Percentiles rank a stretch among this genome's conserved stretches.
Conservation (phyloP, 352 stramenopile genomes). For the Phytophthora agathidicida region DNA sequence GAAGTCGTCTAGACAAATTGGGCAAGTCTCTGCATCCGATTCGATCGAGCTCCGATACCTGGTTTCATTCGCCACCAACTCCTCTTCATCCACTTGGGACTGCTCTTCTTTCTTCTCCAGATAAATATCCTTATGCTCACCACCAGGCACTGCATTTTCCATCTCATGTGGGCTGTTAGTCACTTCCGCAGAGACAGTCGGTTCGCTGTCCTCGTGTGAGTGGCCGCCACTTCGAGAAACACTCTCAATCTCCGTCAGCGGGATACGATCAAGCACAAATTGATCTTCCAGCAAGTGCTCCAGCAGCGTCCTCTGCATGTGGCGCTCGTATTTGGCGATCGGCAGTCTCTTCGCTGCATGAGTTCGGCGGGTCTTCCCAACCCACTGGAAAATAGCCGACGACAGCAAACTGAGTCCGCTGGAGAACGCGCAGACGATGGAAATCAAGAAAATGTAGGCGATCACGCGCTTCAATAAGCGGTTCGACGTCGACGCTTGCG, state of each 20-base stretch:
- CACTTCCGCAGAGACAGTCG: conserved; percentile 1
- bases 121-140: conserved; percentile 14
- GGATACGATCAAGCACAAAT: conserved; percentile 57
- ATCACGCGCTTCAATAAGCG: conserved; percentile 70
- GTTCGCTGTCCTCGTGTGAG: background rate
- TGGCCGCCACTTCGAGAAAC: conserved; percentile 7
- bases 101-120: conserved; percentile 12
- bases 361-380: conserved; percentile 66
- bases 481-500: conserved; percentile 58
- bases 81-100: conserved; percentile 3
- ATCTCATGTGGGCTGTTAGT: conserved; percentile 3
- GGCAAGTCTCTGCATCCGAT: conserved; percentile 55
- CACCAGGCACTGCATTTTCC: background rate
- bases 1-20: conserved; percentile 85
- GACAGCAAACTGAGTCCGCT: conserved; percentile 76
- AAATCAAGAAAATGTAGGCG: conserved; percentile 81
- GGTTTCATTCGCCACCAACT: conserved; percentile 3
- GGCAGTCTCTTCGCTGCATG: conserved; percentile 59
- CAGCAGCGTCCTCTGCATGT: conserved; percentile 53
- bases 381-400: conserved; percentile 66
- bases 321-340: conserved; percentile 56
- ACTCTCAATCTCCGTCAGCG: conserved; percentile 41
- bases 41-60: conserved; percentile 27
- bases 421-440: conserved; percentile 78
- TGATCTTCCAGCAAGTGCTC: conserved; percentile 51